Percentiles rank a stretch among this genome's conserved stretches.
phyloP scores from a whole-genome alignment of 768 basidiomycete species.

The Gautieria morchelliformis region DNA sequence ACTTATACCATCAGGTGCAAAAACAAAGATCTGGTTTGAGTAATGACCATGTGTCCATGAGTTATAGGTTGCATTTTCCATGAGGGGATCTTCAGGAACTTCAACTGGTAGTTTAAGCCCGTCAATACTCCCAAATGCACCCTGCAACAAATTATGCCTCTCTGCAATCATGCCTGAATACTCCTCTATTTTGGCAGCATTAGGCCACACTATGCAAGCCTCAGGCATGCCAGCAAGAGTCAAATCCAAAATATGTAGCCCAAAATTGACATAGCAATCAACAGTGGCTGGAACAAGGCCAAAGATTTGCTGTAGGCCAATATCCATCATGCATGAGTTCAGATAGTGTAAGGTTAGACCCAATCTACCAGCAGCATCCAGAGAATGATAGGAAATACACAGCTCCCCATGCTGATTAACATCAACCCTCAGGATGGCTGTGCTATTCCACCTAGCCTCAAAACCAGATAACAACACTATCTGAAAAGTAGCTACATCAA shows the following conservation, averaged over 20 bases:
- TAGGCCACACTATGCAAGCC: conserved; percentile 18
- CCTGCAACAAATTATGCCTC: conserved; percentile 22
- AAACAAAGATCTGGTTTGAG: conserved; percentile 30
- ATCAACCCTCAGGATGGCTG: conserved; percentile 25
- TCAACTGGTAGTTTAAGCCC: conserved; percentile 30
- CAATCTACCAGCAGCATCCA: conserved; percentile 31
- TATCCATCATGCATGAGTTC: conserved; percentile 30
- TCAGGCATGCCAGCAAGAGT: conserved; percentile 22
- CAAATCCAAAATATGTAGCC: conserved; percentile 21
- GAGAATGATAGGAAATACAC: conserved; percentile 19
- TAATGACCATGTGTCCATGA: conserved; percentile 34
- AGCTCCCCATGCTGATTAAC: conserved; percentile 14
- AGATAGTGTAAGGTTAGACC: conserved; percentile 34
- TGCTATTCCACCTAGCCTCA: conserved; percentile 13
- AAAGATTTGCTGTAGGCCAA: conserved; percentile 33
- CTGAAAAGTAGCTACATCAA: conserved; percentile 19
- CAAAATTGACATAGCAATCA: conserved; percentile 27
- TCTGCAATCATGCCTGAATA: conserved; percentile 22
- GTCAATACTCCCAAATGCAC: conserved; percentile 35
- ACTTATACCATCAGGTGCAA: conserved; percentile 22
- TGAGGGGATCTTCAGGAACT: conserved; percentile 26
- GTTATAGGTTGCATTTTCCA: conserved; percentile 40
- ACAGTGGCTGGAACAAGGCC: conserved; percentile 29
- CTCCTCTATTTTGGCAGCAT: conserved; percentile 12
- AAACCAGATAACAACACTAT: conserved; percentile 27